A percentile compares a stretch with the other conserved stretches of the same genome.
These are phyloP conservation scores for Sarocladium strictum DNA, from an alignment of 2,329 filamentous ascomycete genomes.

Conservation along the genomic window DNA sequence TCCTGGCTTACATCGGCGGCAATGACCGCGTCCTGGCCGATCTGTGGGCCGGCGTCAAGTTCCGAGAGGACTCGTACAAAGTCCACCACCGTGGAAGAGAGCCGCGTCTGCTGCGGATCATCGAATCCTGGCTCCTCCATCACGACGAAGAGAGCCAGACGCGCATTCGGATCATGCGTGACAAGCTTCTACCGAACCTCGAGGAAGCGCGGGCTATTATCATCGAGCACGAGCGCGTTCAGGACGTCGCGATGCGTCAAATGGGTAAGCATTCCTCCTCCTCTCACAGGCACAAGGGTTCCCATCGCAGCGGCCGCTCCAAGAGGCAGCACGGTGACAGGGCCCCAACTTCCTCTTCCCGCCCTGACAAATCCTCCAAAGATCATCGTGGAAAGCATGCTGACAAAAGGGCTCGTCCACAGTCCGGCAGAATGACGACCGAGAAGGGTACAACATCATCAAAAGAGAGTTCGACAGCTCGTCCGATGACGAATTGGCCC, in stretches of 20 bases:
- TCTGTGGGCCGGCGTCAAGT: conserved; percentile 36
- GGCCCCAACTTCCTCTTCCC: not conserved
- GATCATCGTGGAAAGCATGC: not conserved
- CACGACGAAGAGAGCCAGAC: not conserved
- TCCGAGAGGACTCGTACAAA: conserved; percentile 20
- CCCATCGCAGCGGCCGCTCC: not conserved
- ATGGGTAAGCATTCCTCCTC: conserved; percentile 5
- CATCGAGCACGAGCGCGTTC: not conserved
- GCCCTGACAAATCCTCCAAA: not conserved
- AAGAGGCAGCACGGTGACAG: not conserved
- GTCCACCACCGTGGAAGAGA: not conserved
- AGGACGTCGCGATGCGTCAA: not conserved
- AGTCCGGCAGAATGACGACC: not conserved
- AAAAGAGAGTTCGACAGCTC: not conserved
- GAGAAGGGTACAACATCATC: not conserved
- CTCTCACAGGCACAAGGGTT: not conserved
- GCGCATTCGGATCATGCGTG: not conserved
- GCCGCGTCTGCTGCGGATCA: not conserved
- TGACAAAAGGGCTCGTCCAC: not conserved
- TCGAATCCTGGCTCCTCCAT: not conserved
- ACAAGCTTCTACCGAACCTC: not conserved
- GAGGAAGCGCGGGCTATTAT: not conserved
- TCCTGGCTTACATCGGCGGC: conserved; percentile 42
- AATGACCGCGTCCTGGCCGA: conserved; percentile 35
- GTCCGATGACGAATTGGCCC: not conserved